Percentiles rank a stretch among this genome's conserved stretches.
These are phyloP conservation scores for Croton laevigatus DNA, from an alignment of 441 rosid species.

Conservation along the genomic window DNA sequence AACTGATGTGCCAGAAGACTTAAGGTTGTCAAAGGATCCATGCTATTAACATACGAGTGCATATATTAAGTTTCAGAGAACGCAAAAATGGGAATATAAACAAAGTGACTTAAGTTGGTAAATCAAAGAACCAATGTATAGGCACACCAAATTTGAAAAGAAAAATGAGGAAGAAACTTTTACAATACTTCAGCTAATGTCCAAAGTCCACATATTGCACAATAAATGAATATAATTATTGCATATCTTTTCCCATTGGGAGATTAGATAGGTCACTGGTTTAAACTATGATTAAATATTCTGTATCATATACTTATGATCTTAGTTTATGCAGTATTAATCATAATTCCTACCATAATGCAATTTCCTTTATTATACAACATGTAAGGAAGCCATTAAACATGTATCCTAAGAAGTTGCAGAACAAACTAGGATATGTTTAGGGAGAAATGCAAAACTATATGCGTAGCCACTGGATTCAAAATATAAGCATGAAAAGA, in stretches of 20 bases:
- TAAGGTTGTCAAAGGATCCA: constrained; percentile 64
- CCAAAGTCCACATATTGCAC: neutral
- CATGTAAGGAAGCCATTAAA: neutral
- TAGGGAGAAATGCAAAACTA: neutral
- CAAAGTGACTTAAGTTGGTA: neutral
- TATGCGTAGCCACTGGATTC: neutral
- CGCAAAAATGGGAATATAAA: neutral
- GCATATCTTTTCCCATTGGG: neutral
- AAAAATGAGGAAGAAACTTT: neutral
- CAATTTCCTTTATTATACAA: neutral
- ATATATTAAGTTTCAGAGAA: neutral
- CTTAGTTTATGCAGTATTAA: neutral
- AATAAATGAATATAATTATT: neutral
- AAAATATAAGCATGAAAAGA: neutral
- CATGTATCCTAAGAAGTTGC: neutral
- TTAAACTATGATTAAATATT: no score
- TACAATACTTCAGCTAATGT: neutral
- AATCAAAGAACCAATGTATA: neutral
- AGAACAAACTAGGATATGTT: neutral
- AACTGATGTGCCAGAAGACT: constrained; percentile 30
- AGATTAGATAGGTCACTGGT: no score
- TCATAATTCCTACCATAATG: neutral
- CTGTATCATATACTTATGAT: neutral
- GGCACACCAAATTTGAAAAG: neutral
- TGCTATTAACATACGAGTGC: constrained; percentile 38